These are phyloP conservation scores for Pleurotus citrinopileatus DNA, from an alignment of 768 basidiomycete genomes.

Conservation along the genomic window DNA sequence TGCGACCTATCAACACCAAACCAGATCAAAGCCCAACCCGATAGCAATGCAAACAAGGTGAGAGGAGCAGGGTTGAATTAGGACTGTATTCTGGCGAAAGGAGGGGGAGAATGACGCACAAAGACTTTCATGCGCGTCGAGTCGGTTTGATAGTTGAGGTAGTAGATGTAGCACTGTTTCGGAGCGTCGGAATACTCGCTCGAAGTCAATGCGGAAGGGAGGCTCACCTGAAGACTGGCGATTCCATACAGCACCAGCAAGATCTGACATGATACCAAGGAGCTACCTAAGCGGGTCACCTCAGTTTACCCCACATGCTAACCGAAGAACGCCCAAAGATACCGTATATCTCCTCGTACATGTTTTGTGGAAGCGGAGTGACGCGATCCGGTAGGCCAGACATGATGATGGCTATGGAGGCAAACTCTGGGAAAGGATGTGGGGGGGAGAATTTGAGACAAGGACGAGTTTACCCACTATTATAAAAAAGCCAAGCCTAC, in stretches of 20 bases:
- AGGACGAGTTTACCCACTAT: too few relatives aligned
- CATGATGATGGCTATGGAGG: too few relatives aligned
- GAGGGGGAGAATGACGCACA: background rate
- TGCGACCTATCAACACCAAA: background rate
- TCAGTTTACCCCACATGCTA: background rate
- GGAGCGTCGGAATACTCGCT: too few relatives aligned
- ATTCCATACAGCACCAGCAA: slow-evolving; percentile 2
- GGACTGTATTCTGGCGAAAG: too few relatives aligned
- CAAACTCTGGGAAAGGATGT: too few relatives aligned
- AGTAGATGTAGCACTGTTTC: slow-evolving; percentile 4
- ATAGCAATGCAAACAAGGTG: too few relatives aligned
- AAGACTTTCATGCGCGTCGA: background rate
- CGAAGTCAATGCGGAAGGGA: background rate
- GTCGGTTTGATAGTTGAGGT: background rate
- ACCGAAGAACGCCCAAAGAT: background rate
- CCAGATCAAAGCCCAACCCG: too few relatives aligned
- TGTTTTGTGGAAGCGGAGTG: slow-evolving; percentile 1
- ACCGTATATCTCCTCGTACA: slow-evolving; percentile 8
- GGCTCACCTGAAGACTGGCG: slow-evolving; percentile 1
- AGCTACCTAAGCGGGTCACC: too few relatives aligned
- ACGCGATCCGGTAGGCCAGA: slow-evolving; percentile 8
- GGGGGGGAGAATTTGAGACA: too few relatives aligned
- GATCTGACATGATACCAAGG: slow-evolving; percentile 2
- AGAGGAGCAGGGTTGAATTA: too few relatives aligned
- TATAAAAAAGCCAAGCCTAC: too few relatives aligned